phyloP scores from a whole-genome alignment of 371 early-diverging fungal genomes.

The Lichtheimia corymbifera region DNA sequence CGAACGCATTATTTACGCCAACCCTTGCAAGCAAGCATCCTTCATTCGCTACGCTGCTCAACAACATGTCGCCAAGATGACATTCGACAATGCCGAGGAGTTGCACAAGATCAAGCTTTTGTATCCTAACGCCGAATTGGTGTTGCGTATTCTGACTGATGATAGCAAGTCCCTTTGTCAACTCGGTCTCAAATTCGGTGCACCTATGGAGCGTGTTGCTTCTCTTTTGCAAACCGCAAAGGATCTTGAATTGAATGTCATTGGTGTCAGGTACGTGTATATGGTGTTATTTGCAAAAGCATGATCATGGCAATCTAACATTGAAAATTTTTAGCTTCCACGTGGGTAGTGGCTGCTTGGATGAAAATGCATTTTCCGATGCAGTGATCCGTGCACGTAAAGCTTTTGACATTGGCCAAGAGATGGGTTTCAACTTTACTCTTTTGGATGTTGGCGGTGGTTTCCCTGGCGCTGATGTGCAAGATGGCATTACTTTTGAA shows the following conservation, averaged over 20 bases:
- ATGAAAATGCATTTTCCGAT: constrained; percentile 88
- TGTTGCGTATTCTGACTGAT: constrained; percentile 94
- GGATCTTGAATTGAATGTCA: constrained; percentile 81
- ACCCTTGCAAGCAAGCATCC: constrained; percentile 97
- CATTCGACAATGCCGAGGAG: constrained; percentile 98
- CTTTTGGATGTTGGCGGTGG: constrained; percentile 97
- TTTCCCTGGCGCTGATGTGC: constrained; percentile 88
- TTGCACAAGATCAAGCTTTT: constrained; percentile 86
- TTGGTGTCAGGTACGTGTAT: constrained; percentile 72
- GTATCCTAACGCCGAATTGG: constrained; percentile 83
- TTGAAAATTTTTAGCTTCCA: constrained; percentile 69
- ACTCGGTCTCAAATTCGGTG: constrained; percentile 97
- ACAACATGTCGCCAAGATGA: constrained; percentile 87
- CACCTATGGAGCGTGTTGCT: constrained; percentile 71
- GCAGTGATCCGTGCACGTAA: constrained; percentile 84
- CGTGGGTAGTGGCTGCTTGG: constrained; percentile 94
- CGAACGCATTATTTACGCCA: constrained; percentile 91
- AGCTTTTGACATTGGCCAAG: constrained; percentile 85
- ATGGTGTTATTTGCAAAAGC: too few relatives aligned
- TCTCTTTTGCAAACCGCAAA: constrained; percentile 74
- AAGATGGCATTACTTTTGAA: constrained; percentile 78
- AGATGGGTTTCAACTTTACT: constrained; percentile 74
- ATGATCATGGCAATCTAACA: background rate
- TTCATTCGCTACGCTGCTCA: constrained; percentile 85
- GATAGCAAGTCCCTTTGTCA: constrained; percentile 92